Percentiles rank a stretch among this genome's conserved stretches.
phyloP scores from a whole-genome alignment of 108 stramenopile species.

The Cyclostephanos tholiformis region DNA sequence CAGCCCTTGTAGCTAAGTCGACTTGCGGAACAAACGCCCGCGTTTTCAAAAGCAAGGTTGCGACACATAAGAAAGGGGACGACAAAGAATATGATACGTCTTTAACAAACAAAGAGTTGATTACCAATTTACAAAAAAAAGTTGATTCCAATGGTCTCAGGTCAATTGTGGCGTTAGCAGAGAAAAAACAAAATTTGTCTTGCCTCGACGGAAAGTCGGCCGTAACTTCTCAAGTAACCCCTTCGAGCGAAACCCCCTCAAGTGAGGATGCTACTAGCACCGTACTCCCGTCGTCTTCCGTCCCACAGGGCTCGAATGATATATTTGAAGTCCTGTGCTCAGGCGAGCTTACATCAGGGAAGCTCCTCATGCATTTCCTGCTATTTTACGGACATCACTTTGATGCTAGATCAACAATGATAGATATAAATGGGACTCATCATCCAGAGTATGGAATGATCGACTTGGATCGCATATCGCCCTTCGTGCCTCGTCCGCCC shows the following conservation, averaged over 20 bases:
- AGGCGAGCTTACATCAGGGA: constrained; percentile 81
- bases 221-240: constrained; percentile 29
- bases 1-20: constrained; percentile 17
- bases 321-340: constrained; percentile 85
- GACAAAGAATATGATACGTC: neutral
- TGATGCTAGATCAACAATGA: constrained; percentile 74
- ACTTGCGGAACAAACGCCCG: constrained; percentile 20
- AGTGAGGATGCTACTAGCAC: constrained; percentile 1
- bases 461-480: constrained; percentile 56
- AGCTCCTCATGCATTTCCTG: constrained; percentile 87
- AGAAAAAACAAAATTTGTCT: constrained; percentile 22
- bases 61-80: neutral
- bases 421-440: constrained; percentile 73
- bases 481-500: constrained; percentile 62
- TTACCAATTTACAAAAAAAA: constrained; percentile 1
- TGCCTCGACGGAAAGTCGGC: constrained; percentile 12
- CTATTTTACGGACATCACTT: constrained; percentile 87
- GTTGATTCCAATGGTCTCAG: neutral
- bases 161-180: neutral
- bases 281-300: constrained; percentile 31
- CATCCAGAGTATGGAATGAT: constrained; percentile 48
- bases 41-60: constrained; percentile 30
- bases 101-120: constrained; percentile 3
- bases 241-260: constrained; percentile 19
- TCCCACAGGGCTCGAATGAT: constrained; percentile 85